Base-by-base conservation (phyloP, 2,329 filamentous ascomycete genomes). In the Talaromyces atroroseus region DNA sequence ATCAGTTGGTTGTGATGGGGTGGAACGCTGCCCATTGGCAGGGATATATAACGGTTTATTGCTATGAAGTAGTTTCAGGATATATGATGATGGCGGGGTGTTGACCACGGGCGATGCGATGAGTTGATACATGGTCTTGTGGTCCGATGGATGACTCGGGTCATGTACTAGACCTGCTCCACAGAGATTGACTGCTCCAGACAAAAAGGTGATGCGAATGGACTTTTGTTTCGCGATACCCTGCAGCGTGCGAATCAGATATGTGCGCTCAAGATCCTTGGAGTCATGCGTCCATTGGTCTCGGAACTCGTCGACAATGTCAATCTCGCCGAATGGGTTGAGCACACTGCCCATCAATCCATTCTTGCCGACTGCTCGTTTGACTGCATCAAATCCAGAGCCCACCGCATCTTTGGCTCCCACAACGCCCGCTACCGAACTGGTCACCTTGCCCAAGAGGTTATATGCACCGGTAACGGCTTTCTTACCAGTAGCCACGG, bases 101-200 rank as follows among this genome's bases (percentile, higher is more conserved):
- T 95, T 95, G 54, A 97, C 92, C 59, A 99, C 90, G 6, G 91
- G 86, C 2, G 91, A 92, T 1, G 92, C 87, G 70, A 97, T 96
- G 70, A 99, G 82, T 72, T 99, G 94, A 76, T 97, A 99, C 92
- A 99, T 99, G 26, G 94, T 96, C 76, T 97, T 99, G 80, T 97
- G 91, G 73, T 97, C 91, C 40, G 84, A 85, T 0, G 92, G 92
- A 70, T 94, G 90, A 20, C 88, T 82, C 0, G 94, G 94, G 73
- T 99, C 94, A 73, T 99, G 94, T 1, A 99, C 85, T 11, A 99
- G 82, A 58, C 94, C 94, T 21, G 94, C 94, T 62, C 94, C 94
- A 62, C 89, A 92, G 65, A 86, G 88, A 72, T 92, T 94, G 70
- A 97, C 92, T 66, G 70, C 88, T 68, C 94, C 94, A 16, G 90